Conservation (phyloP, 2,329 filamentous ascomycete species). For the Calonectria pseudoturangicola region DNA sequence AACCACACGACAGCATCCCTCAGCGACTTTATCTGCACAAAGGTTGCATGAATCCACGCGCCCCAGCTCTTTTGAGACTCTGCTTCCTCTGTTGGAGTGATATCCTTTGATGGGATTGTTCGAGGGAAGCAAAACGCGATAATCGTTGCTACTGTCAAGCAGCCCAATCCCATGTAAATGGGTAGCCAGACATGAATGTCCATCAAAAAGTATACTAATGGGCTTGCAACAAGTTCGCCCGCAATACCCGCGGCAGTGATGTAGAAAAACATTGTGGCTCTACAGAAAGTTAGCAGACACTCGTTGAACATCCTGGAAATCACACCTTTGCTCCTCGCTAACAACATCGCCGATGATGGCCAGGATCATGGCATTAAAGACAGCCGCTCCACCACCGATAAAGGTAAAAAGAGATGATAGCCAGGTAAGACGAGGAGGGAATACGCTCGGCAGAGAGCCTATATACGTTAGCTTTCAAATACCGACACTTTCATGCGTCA, state of each 20-base stretch:
- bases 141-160: neutral
- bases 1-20: slow-evolving; percentile 6
- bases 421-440: slow-evolving; percentile 11
- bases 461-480: neutral
- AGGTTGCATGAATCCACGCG: neutral
- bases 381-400: slow-evolving; percentile 13
- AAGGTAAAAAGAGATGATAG: slow-evolving; percentile 3
- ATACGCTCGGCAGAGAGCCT: slow-evolving; percentile 11
- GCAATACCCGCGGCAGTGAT: slow-evolving; percentile 5
- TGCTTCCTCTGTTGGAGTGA: neutral
- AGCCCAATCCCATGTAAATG: slow-evolving; percentile 11
- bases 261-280: slow-evolving; percentile 17
- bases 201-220: slow-evolving; percentile 13
- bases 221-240: slow-evolving; percentile 8
- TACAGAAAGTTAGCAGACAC: neutral
- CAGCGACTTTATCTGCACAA: neutral
- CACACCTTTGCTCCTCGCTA: slow-evolving; percentile 17
- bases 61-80: neutral
- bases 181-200: slow-evolving; percentile 6
- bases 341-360: slow-evolving; percentile 14
- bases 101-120: too few relatives aligned
- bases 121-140: slow-evolving; percentile 3
- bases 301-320: neutral
- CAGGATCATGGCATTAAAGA: slow-evolving; percentile 3
- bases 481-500: neutral